Percentiles rank a stretch among this genome's conserved stretches.
Conservation (phyloP, 306 rosid species). For the Pachyrhizus erosus region DNA sequence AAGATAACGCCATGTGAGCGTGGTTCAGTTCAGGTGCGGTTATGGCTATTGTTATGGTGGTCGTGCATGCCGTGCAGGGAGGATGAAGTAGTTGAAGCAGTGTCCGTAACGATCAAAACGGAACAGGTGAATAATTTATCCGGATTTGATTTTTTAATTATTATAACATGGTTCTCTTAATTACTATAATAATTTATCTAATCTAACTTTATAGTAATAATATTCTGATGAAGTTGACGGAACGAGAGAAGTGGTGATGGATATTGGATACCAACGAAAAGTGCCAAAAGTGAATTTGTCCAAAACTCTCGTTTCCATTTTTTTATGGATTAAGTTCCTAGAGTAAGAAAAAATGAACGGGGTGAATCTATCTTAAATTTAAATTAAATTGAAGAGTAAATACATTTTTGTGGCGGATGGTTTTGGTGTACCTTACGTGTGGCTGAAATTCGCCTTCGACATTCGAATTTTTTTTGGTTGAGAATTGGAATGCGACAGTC, state of each 20-base stretch:
- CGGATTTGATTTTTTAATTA: neutral
- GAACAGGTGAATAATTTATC: slow-evolving; percentile 30
- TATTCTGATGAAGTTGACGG: slow-evolving; percentile 25
- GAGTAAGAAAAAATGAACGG: neutral
- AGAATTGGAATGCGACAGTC: neutral
- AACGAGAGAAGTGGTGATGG: neutral
- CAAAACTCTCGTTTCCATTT: neutral
- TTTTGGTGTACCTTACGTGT: neutral
- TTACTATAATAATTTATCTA: neutral
- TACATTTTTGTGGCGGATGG: neutral
- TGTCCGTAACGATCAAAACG: slow-evolving; percentile 44
- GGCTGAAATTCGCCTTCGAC: neutral
- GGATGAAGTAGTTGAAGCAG: slow-evolving; percentile 30
- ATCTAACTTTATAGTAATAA: neutral
- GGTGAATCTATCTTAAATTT: neutral
- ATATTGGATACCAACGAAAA: slow-evolving; percentile 7
- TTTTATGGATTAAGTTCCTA: neutral
- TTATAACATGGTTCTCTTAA: neutral
- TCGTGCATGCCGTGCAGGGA: slow-evolving; percentile 52
- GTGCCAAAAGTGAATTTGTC: neutral
- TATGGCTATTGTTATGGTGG: slow-evolving; percentile 35
- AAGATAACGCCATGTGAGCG: slow-evolving; percentile 63
- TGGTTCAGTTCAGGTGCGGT: neutral
- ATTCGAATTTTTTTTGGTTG: neutral
- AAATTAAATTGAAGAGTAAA: neutral